phyloP scores from a whole-genome alignment of 108 stramenopile species.

The Cyclotella kingstonii region DNA sequence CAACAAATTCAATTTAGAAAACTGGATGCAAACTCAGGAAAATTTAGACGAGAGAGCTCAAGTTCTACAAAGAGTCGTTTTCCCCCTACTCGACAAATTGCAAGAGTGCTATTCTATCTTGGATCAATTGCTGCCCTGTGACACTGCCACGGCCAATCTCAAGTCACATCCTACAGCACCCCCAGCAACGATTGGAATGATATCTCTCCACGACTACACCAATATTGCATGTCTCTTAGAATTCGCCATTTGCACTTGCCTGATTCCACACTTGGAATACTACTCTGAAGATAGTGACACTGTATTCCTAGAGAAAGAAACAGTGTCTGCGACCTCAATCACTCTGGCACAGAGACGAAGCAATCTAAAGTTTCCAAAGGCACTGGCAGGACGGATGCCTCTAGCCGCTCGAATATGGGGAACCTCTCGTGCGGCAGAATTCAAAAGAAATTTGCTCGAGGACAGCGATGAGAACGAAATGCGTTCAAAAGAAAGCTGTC shows the following conservation, averaged over 20 bases:
- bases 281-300: slow-evolving; percentile 10
- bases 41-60: slow-evolving; percentile 30
- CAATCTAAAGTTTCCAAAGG: slow-evolving; percentile 78
- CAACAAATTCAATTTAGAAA: background rate
- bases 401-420: slow-evolving; percentile 49
- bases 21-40: slow-evolving; percentile 6
- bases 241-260: slow-evolving; percentile 53
- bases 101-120: slow-evolving; percentile 30
- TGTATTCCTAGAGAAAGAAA: no score
- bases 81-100: slow-evolving; percentile 33
- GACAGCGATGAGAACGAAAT: no score
- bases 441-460: no score
- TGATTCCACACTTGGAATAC: slow-evolving; percentile 60
- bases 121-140: slow-evolving; percentile 26
- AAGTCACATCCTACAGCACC: slow-evolving; percentile 24
- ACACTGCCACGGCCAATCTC: slow-evolving; percentile 1
- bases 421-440: slow-evolving; percentile 2
- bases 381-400: slow-evolving; percentile 73
- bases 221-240: slow-evolving; percentile 79
- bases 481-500: background rate
- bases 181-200: slow-evolving; percentile 63
- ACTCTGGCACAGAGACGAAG: slow-evolving; percentile 20
- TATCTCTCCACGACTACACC: slow-evolving; percentile 82
- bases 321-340: slow-evolving; percentile 14
- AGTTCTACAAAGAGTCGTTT: slow-evolving; percentile 27